Evolutionary conservation across 2,329 filamentous ascomycete species (phyloP).

Genomic region (Cladosporium sp.): DNA sequence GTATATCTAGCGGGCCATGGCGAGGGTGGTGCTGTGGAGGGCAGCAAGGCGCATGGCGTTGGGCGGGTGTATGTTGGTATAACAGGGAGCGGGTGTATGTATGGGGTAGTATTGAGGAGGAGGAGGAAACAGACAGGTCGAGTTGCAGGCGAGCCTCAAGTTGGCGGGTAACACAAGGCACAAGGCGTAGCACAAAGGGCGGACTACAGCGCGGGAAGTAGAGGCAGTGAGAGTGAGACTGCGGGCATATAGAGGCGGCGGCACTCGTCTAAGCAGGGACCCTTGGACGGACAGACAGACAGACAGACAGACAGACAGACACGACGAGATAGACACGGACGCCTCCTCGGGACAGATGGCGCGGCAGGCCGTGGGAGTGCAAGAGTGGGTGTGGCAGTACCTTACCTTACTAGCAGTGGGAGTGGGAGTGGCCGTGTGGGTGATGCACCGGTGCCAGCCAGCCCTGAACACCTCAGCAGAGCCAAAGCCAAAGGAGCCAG

Average conservation of each 20-base stretch:
- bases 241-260: slow-evolving; percentile 15
- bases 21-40: neutral
- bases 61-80: neutral
- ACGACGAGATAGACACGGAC: slow-evolving; percentile 3
- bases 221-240: slow-evolving; percentile 19
- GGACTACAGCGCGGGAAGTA: slow-evolving; percentile 4
- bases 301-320: neutral
- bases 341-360: slow-evolving; percentile 7
- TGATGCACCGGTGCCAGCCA: neutral
- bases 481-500: neutral
- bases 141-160: neutral
- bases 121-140: neutral
- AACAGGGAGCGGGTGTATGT: neutral
- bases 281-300: neutral
- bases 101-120: neutral
- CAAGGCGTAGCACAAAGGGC: slow-evolving; percentile 17
- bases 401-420: too few species aligned
- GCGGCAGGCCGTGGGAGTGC: slow-evolving; percentile 6
- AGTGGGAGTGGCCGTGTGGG: neutral
- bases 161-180: slow-evolving; percentile 7
- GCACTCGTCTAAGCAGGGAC: neutral
- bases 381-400: neutral
- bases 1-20: slow-evolving; percentile 15
- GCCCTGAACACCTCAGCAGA: neutral
- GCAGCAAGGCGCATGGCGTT: slow-evolving; percentile 12